Percentiles rank a stretch among this genome's conserved stretches.
Conservation (phyloP, 2,329 filamentous ascomycete genomes). For the Colletotrichum coccodes region DNA sequence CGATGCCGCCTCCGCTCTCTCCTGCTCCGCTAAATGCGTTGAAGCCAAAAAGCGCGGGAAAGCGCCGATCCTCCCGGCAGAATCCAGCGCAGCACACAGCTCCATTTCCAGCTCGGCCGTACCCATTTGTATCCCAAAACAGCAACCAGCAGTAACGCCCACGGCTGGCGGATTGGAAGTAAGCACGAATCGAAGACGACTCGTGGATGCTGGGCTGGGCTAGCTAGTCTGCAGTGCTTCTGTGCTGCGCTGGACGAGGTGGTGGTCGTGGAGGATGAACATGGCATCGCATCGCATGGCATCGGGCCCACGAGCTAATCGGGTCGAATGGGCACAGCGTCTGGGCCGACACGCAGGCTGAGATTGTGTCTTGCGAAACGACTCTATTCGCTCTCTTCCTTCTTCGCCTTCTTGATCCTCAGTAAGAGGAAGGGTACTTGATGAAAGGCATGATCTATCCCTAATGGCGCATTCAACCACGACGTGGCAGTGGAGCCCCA, state of each 20-base stretch:
- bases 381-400: not conserved
- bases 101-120: slow-evolving; percentile 11
- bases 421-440: slow-evolving; percentile 14
- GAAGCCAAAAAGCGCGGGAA: slow-evolving; percentile 28
- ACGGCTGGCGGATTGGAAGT: not conserved
- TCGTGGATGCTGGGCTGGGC: not conserved
- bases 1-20: slow-evolving; percentile 18
- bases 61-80: slow-evolving; percentile 21
- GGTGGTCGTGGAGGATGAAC: not conserved
- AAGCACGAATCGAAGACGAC: not conserved
- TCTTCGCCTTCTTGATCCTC: not conserved
- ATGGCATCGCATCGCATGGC: slow-evolving; percentile 14
- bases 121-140: slow-evolving; percentile 1
- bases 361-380: slow-evolving; percentile 1
- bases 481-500: slow-evolving; percentile 32
- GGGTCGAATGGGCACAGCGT: slow-evolving; percentile 13
- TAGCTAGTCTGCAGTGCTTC: slow-evolving; percentile 9
- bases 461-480: slow-evolving; percentile 7
- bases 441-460: slow-evolving; percentile 1
- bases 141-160: not conserved
- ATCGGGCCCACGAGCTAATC: slow-evolving; percentile 30
- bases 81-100: slow-evolving; percentile 27
- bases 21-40: slow-evolving; percentile 23
- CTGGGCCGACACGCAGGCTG: slow-evolving; percentile 29
- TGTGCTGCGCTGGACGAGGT: slow-evolving; percentile 1